Conservation (phyloP, 208 protist genomes). For the Trypanosoma mega region DNA sequence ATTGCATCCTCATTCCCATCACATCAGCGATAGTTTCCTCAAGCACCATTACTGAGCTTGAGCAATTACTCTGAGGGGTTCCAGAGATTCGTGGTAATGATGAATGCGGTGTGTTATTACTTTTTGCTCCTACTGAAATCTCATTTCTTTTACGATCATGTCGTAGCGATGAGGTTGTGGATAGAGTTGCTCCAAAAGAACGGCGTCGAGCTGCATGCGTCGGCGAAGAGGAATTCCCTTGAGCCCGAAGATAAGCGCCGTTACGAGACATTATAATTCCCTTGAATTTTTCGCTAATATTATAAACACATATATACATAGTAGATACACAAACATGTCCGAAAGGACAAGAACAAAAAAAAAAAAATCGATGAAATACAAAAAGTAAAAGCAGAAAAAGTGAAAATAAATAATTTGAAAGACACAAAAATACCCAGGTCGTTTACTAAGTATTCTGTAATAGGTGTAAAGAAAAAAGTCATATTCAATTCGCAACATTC, state of each 20-base stretch:
- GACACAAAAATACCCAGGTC: too few relatives aligned
- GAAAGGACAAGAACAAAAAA: slow-evolving; percentile 4
- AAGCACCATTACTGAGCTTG: slow-evolving; percentile 19
- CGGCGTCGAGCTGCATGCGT: neutral
- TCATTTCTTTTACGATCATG: slow-evolving; percentile 7
- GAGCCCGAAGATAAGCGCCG: too few relatives aligned
- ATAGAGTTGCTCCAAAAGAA: neutral
- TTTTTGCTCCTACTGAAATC: slow-evolving; percentile 1
- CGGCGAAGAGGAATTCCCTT: neutral
- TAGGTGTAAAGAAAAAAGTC: too few relatives aligned
- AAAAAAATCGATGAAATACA: too few relatives aligned
- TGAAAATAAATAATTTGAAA: too few relatives aligned
- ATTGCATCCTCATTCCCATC: slow-evolving; percentile 25
- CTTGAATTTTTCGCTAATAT: neutral
- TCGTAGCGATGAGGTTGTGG: neutral
- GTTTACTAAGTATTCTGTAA: too few relatives aligned
- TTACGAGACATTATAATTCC: too few relatives aligned
- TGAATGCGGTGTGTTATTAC: neutral
- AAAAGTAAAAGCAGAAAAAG: too few relatives aligned
- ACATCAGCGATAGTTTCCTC: slow-evolving; percentile 30
- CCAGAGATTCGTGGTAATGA: neutral
- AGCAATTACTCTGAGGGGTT: slow-evolving; percentile 19
- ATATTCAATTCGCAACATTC: too few relatives aligned
- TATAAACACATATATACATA: slow-evolving; percentile 4
- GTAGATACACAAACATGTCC: neutral